phyloP scores from a whole-genome alignment of 1,139 yeast genomes.

The Blastobotrys elegans region DNA sequence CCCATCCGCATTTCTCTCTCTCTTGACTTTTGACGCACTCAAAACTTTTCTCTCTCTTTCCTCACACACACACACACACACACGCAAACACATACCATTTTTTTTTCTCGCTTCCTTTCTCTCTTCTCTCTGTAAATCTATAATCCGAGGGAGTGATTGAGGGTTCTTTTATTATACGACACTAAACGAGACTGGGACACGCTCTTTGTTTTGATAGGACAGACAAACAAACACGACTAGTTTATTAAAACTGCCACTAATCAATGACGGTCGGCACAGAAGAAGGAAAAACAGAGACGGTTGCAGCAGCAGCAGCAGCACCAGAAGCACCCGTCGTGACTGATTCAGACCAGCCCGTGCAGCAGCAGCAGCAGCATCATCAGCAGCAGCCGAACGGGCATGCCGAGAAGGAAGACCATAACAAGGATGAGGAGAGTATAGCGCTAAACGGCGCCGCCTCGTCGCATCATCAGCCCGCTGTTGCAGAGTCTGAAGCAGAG shows the following conservation, averaged over 20 bases:
- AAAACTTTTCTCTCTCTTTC: too few species aligned
- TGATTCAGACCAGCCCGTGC: too few species aligned
- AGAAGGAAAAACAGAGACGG: background rate
- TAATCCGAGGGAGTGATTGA: too few species aligned
- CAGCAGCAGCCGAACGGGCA: background rate
- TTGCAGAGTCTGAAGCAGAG: conserved; percentile 58
- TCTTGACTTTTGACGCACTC: too few species aligned
- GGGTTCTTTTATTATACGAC: too few species aligned
- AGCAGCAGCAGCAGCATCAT: background rate
- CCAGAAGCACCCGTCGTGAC: too few species aligned
- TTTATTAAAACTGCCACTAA: background rate
- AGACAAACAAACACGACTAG: background rate
- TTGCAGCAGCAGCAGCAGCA: background rate
- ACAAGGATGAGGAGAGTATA: background rate
- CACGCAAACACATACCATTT: too few species aligned
- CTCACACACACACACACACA: too few species aligned
- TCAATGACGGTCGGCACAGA: background rate
- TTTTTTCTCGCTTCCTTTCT: too few species aligned
- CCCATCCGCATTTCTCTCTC: background rate
- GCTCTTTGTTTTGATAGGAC: background rate
- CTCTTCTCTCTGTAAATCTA: too few species aligned
- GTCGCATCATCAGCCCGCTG: background rate
- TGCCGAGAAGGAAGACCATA: background rate
- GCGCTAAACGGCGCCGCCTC: background rate
- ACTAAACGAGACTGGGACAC: too few species aligned